Conservation (phyloP, 208 protist genomes). For the Tritrichomonas foetus region DNA sequence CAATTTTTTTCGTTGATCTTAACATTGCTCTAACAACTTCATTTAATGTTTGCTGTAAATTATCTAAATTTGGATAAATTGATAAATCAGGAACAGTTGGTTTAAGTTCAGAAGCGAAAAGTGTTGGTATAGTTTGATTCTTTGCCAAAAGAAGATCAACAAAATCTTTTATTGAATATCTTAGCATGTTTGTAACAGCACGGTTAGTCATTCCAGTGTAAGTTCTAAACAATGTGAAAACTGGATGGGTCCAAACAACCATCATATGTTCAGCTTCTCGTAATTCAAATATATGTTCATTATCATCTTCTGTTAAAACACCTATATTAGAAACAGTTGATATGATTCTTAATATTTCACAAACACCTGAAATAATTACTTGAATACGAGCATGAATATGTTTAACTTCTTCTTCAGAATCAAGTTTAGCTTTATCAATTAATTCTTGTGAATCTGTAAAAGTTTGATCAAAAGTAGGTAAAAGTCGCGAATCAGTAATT, state of each 20-base stretch:
- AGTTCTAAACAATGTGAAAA: not conserved
- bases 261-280: not conserved
- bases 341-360: conserved; percentile 20
- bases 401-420: not conserved
- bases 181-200: not conserved
- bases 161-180: not conserved
- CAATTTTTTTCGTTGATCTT: not conserved
- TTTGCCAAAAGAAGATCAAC: not conserved
- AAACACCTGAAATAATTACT: not conserved
- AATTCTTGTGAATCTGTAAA: not conserved
- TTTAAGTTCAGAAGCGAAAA: not conserved
- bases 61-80: not conserved
- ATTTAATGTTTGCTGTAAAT: not conserved
- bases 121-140: not conserved
- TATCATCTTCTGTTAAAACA: not conserved
- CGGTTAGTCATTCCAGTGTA: not conserved
- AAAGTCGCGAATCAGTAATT: not conserved
- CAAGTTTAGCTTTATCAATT: not conserved
- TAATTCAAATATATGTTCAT: not conserved
- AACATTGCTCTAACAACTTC: not conserved
- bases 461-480: not conserved
- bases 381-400: not conserved
- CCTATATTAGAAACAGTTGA: not conserved
- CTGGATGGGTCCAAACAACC: not conserved
- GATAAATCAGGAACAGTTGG: not conserved